Base-by-base conservation (phyloP, 208 protist genomes). In the Crithidia fasciculata region DNA sequence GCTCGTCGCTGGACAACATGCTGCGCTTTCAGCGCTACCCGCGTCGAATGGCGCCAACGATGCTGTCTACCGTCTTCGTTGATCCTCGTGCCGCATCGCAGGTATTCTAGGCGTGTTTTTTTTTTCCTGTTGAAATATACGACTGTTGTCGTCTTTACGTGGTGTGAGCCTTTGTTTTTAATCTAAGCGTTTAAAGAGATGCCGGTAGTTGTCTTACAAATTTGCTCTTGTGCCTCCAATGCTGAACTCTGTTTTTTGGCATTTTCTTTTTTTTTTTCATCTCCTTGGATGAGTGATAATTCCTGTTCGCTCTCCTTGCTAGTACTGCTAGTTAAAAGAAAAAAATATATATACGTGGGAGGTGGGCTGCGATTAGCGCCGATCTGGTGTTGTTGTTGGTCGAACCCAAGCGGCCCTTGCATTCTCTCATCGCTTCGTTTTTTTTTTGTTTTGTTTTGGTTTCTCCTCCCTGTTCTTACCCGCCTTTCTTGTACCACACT, bases 1-100 rank as follows among this genome's bases (percentile, higher is more conserved):
- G 76, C 44, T 56, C 76, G 28, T 69, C 62, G n/a, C 74, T 90
- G 13, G 78, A 85, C 58, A 72, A 80, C 71, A 74, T 72, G 64
- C 69, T 84, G 45, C 57, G 66, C 19, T 79, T 50, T 53, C 67
- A 73, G 45, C 74, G 63, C 45, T 75, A 80, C 56, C 62, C 57
- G 8, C 47, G 41, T 18, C 40, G 62, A 37, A 8, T 15, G 15
- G 68, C 63, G 6, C 62, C 75, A 15, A 72, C 69, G 10, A 69
- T 75, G 52, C 63, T 80, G 36, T 80, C 69, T 12, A 74, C 69
- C 16, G 55, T 80, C 47, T 75, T 80, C 41, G 69, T 80, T 8
- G 69, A 80, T 57, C 75, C 75, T 37, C 67, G 61, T 9, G 12
- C 9, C 39, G 52, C 4, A 44, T 41, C 10, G 9, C 56, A 54